Evolutionary conservation across 257 asterid genomes (phyloP).

Genomic region (Solanum neorickii): DNA sequence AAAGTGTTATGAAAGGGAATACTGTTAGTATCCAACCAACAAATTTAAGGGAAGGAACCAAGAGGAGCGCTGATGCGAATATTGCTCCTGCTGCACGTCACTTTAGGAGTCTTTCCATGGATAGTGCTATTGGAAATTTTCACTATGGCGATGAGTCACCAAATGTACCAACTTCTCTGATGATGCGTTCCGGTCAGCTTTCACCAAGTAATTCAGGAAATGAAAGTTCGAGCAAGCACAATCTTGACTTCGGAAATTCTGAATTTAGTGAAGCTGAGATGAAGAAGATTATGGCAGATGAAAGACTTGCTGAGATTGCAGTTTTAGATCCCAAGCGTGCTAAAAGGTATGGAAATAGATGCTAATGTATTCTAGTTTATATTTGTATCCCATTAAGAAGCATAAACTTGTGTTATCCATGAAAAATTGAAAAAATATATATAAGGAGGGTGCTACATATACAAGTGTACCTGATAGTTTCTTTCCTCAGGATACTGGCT

Average conservation of each 20-base stretch:
- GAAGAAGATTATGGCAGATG: constrained; percentile 76
- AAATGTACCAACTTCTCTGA: constrained; percentile 20
- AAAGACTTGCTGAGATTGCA: constrained; percentile 76
- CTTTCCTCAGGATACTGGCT: constrained; percentile 64
- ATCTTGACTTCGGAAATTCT: constrained; percentile 52
- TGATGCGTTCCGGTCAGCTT: constrained; percentile 28
- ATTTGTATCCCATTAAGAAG: background rate
- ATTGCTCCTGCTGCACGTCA: constrained; percentile 47
- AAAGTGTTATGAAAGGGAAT: constrained; percentile 11
- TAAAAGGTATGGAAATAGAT: constrained; percentile 41
- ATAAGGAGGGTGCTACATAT: background rate
- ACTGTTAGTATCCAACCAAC: background rate
- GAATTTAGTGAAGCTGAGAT: constrained; percentile 72
- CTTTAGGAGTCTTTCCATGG: constrained; percentile 81
- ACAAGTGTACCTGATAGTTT: background rate
- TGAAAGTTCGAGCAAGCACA: constrained; percentile 28
- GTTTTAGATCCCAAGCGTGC: constrained; percentile 77
- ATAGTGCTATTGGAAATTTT: constrained; percentile 57
- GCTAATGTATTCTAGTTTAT: background rate
- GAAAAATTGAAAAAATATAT: background rate
- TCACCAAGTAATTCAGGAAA: constrained; percentile 51
- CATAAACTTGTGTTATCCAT: background rate
- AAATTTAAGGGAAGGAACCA: constrained; percentile 28
- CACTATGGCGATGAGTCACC: constrained; percentile 41
- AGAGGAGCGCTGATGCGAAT: constrained; percentile 51